Evolutionary conservation across 176 grass and related monocot genomes (phyloP).

Genomic region (Themeda triandra): DNA sequence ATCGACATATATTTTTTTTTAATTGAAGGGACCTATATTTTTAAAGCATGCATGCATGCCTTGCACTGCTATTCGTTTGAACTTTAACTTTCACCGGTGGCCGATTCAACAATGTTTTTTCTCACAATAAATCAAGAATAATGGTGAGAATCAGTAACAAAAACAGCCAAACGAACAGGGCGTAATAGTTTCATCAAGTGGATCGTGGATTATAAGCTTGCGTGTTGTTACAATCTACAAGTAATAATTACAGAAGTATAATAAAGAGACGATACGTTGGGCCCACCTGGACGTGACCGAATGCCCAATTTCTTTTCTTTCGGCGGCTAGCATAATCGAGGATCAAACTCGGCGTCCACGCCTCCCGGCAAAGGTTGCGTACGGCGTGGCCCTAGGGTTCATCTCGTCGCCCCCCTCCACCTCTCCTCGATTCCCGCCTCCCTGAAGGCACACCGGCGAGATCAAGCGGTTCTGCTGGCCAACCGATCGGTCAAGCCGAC

Average conservation of each 20-base stretch:
- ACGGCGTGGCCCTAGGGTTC: slow-evolving; percentile 29
- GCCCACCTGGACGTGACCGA: neutral
- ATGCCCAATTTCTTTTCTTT: neutral
- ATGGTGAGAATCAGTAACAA: no score
- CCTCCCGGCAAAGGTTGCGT: slow-evolving; percentile 16
- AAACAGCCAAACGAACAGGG: no score
- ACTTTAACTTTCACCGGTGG: no score
- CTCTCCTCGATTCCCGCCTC: neutral
- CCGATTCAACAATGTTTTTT: no score
- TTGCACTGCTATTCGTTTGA: no score
- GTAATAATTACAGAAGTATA: no score
- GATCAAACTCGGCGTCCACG: slow-evolving; percentile 3
- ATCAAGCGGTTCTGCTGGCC: neutral
- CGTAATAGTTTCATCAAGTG: no score
- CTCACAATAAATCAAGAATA: no score
- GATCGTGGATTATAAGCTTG: no score
- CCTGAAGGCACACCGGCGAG: neutral
- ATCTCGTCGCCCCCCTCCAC: neutral
- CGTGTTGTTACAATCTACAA: no score
- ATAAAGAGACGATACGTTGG: neutral
- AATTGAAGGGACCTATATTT: neutral
- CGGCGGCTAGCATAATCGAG: neutral
- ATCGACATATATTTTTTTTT: neutral
- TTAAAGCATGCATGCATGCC: no score
- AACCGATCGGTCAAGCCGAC: neutral